Base-by-base conservation (phyloP, 75 land plant genomes). In the Cryptomeria japonica region DNA sequence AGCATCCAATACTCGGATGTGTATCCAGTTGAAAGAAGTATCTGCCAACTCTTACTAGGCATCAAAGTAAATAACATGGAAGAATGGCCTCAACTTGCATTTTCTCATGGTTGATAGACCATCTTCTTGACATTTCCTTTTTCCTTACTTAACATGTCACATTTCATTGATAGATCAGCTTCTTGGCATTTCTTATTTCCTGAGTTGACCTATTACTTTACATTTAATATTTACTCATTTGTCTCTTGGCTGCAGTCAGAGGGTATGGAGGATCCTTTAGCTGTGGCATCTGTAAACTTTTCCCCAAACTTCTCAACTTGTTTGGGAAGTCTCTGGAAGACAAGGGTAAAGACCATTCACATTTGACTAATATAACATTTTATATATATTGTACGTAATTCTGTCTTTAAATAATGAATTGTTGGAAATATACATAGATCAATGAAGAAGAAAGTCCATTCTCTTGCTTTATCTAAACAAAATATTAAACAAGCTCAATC, bases 241-340 rank as follows among this genome's bases (percentile, higher is more conserved):
- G 31, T 25, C 25, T 58, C 61, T 58, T 58, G 22, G 25, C 68
- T 82, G 36, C 77, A 88, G 89, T 86, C 86, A 79, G 94, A 88
- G 49, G 91, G 91, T 41, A 92, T 51, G 19, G 97, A 95, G 84
- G 90, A 92, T 89, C 51, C 92, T 34, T 87, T 98, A 72, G 86
- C 94, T 34, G 91, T 96, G 68, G 86, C 93, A 61, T 93, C 96
- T 32, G 94, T 98, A 73, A 89, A 84, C 84, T 98, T 98, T 82
- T 93, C 96, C 46, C 87, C 90, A 25, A 87, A 80, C 19, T 98
- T 97, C 79, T 39, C 85, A 42, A 84, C 92, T 47, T 85, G 90
- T 38, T 93, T 98, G 80, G 77, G 84, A 5, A 83, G 88, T 68
- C 93, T 96, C 89, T 98, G 99, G 99, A 84, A 47, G 13, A 79